These are phyloP conservation scores for Cyanidium caldarium DNA, from an alignment of 23 red algal species.

Conservation along the genomic window DNA sequence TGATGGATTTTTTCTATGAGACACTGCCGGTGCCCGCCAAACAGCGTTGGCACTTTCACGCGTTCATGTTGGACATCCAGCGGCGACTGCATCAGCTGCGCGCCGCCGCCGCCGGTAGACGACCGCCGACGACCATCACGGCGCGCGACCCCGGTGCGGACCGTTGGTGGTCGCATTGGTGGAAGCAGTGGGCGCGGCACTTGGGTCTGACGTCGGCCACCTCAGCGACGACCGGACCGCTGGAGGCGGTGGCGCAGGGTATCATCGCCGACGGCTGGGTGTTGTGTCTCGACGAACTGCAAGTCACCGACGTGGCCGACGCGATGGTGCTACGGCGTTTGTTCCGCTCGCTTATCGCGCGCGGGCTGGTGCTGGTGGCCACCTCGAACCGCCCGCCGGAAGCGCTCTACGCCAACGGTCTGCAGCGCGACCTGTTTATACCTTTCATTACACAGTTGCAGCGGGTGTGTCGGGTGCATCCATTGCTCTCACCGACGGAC, in stretches of 20 bases:
- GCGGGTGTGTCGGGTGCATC: constrained; percentile 31
- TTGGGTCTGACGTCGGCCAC: too few relatives aligned
- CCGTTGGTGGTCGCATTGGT: too few relatives aligned
- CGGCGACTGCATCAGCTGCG: background rate
- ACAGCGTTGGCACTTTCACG: background rate
- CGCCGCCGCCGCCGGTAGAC: too few relatives aligned
- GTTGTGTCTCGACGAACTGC: constrained; percentile 90
- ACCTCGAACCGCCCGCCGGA: constrained; percentile 73
- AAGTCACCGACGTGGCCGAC: constrained; percentile 85
- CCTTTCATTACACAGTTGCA: constrained; percentile 70
- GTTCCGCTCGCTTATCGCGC: constrained; percentile 30
- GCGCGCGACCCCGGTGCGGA: too few relatives aligned
- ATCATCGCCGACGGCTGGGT: constrained; percentile 11
- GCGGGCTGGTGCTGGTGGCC: constrained; percentile 52
- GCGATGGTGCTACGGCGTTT: constrained; percentile 67
- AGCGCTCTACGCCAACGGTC: constrained; percentile 51
- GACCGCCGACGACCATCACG: too few relatives aligned
- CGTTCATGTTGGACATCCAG: constrained; percentile 5
- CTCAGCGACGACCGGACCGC: background rate
- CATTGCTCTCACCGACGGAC: constrained; percentile 22
- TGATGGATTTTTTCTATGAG: background rate
- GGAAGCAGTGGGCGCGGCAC: too few relatives aligned
- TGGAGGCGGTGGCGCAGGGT: constrained; percentile 7
- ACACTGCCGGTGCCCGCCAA: background rate
- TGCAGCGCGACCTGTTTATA: constrained; percentile 47